These are phyloP conservation scores for Logfia minima DNA, from an alignment of 129 eudicot species.

Conservation along the genomic window DNA sequence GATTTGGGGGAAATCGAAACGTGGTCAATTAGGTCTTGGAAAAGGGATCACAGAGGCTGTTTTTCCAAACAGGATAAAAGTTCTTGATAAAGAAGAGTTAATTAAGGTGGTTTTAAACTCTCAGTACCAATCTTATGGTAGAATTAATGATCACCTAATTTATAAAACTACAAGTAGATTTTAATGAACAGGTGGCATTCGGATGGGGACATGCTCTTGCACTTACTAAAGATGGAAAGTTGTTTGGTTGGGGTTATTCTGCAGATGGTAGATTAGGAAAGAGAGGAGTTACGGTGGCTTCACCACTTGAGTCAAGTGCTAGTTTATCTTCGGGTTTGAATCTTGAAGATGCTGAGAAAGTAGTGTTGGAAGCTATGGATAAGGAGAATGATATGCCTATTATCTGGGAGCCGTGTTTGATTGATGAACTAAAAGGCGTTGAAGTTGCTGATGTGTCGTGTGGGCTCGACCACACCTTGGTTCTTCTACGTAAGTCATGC, in stretches of 20 bases:
- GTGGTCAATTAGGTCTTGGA: slow-evolving; percentile 94
- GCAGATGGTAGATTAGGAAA: slow-evolving; percentile 93
- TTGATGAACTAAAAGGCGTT: slow-evolving; percentile 55
- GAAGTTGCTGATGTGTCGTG: slow-evolving; percentile 75
- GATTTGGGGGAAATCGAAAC: slow-evolving; percentile 94
- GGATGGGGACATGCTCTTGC: slow-evolving; percentile 99
- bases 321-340: slow-evolving; percentile 35
- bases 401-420: slow-evolving; percentile 77
- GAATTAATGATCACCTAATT: slow-evolving; percentile 16
- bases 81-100: slow-evolving; percentile 74
- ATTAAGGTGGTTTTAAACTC: slow-evolving; percentile 66
- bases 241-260: slow-evolving; percentile 97
- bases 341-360: slow-evolving; percentile 63
- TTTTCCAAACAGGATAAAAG: slow-evolving; percentile 65
- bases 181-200: slow-evolving; percentile 60
- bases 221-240: slow-evolving; percentile 68
- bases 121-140: slow-evolving; percentile 53
- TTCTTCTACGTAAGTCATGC: slow-evolving; percentile 69
- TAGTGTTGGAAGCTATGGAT: slow-evolving; percentile 72
- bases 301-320: slow-evolving; percentile 60
- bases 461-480: slow-evolving; percentile 86
- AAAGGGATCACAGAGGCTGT: slow-evolving; percentile 62
- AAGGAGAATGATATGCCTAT: slow-evolving; percentile 94
- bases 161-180: neutral
- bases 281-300: slow-evolving; percentile 47